Base-by-base conservation (phyloP, 1,284 basidiomycete species). In the Sporisorium sorghi region DNA sequence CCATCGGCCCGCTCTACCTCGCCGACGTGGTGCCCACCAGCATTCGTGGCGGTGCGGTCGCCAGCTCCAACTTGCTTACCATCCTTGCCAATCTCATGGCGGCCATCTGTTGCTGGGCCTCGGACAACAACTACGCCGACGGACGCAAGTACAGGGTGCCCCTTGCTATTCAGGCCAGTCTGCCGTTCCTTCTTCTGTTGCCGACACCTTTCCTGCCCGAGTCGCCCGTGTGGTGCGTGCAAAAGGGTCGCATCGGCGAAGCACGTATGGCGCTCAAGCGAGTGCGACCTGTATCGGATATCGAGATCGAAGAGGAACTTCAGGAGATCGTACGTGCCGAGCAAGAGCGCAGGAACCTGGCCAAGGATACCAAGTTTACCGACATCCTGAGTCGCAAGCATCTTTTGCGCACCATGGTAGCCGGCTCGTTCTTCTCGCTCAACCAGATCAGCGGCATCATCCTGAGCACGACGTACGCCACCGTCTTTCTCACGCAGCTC, bases 391-490 rank as follows among this genome's bases (percentile, higher is more conserved):
- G 61, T 39, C 60, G 69, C 28, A 60, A 70, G 50, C 73, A 79
- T 37, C 53, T 75, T 12, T 21, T 59, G 55, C 73, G 76, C 12
- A 79, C 77, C 46, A 53, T 79, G 56, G 76, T 79, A 15, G 76
- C 69, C 14, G 76, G 76, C 51, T 76, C 73, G 23, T 70, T 79
- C 55, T 79, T 79, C 55, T 72, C 77, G 53, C 69, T 77, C 55
- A 79, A 79, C 53, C 77, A 79, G 59, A 57, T 72, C 54, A 77
- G 76, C 32, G 77, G 77, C 23, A 77, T 79, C 63, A 79, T 79
- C 55, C 42, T 79, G 33, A 73, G 68, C 43, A 79, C 77, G 19
- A 79, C 77, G 5, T 79, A 75, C 50, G 76, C 76, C 15, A 75
- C 77, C 28, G 55, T 79, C 17, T 79, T 79, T 47, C 64, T 79